A percentile compares a stretch with the other conserved stretches of the same genome.
phyloP scores from a whole-genome alignment of 768 basidiomycete species.

The Naganishia randhawae region DNA sequence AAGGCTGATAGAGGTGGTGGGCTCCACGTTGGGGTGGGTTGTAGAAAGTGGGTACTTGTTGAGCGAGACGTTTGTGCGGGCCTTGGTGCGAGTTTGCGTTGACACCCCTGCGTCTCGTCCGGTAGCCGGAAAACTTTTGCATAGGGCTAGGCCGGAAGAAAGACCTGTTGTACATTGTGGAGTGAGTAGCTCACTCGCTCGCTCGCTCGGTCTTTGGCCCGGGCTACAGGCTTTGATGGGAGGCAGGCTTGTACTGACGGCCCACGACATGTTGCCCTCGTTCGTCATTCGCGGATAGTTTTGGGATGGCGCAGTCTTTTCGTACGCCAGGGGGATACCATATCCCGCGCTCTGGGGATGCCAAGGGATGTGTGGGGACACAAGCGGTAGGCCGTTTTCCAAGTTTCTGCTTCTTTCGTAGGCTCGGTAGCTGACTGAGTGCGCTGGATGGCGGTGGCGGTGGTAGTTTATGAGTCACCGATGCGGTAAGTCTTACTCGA shows the following conservation, averaged over 20 bases:
- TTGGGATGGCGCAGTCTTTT: conserved; percentile 28
- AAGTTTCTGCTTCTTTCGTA: neutral
- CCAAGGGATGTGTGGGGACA: conserved; percentile 26
- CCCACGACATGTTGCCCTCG: no score
- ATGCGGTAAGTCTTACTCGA: conserved; percentile 15
- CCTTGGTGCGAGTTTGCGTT: no score
- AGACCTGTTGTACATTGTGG: conserved; percentile 24
- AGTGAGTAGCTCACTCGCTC: no score
- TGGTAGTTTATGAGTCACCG: conserved; percentile 30
- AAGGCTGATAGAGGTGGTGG: no score
- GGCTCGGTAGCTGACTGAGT: neutral
- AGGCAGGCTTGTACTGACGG: no score
- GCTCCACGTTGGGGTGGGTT: neutral
- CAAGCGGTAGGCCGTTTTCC: conserved; percentile 11
- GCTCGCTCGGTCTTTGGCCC: no score
- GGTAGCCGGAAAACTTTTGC: conserved; percentile 30
- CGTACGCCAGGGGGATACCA: conserved; percentile 3
- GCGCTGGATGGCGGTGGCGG: neutral
- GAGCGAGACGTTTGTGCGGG: no score
- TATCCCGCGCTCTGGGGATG: conserved; percentile 12
- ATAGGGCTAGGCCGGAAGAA: conserved; percentile 20
- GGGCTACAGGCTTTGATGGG: no score
- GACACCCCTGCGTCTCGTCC: no score
- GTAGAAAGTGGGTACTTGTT: conserved; percentile 18
- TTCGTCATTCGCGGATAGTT: no score